Base-by-base conservation (phyloP, 208 protist species). In the Acanthamoeba polyphaga region DNA sequence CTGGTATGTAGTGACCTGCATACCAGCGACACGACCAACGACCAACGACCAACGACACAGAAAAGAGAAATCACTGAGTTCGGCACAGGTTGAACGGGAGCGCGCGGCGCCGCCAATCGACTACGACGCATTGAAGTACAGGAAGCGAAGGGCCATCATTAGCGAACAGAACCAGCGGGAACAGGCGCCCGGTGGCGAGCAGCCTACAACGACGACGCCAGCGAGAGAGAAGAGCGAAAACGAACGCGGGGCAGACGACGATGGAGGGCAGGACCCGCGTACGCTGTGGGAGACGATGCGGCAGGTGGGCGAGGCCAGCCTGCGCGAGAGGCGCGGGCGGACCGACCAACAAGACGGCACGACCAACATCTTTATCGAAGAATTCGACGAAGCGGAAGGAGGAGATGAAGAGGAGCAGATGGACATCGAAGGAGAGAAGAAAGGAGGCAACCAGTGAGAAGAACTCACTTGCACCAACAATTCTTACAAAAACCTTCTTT, bases 241-340 rank as follows among this genome's bases (percentile, higher is more conserved):
- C 9, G n/a, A 51, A 27, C 27, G n/a, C 9, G 64, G n/a, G 17
- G 64, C 13, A 1, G n/a, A 19, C 64, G n/a, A 24, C 17, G 19
- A 34, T 32, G 34, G 19, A 1, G 72, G 34, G 17, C 72, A 82
- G 34, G 72, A 82, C 17, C 19, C n/a, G 13, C 27, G n/a, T 2
- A 19, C 72, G 22, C n/a, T 82, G 34, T 82, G 72, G 72, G 72
- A 82, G 19, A 49, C 72, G 10, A 7, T 82, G 72, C n/a, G 38
- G 32, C 29, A 82, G 38, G 72, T 82, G 32, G 72, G 72, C 66
- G 66, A 72, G 66, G 66, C 22, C n/a, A 72, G 66, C 66, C 66
- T 72, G 29, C 66, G 66, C 22, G 66, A 27, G 66, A 13, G 66
- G 29, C 9, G 22, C 17, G 13, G 22, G 66, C 9, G 66, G n/a